phyloP scores from a whole-genome alignment of 805 yeast species.

The Lipomyces chichibuensis region DNA sequence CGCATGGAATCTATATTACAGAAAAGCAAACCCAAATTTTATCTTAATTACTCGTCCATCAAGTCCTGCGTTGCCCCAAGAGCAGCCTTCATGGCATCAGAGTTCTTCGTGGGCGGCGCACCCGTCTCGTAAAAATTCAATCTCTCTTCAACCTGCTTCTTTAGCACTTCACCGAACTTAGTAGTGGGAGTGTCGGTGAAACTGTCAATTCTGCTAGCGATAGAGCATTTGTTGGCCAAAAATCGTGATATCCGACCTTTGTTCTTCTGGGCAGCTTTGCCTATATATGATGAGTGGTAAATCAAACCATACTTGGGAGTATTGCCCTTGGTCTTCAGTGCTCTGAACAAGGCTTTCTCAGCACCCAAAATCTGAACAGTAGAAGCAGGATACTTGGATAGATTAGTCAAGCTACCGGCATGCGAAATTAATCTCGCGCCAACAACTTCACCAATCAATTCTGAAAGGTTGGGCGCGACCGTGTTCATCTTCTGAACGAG shows the following conservation, averaged over 20 bases:
- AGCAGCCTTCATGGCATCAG: slow-evolving; percentile 92
- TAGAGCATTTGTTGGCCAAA: slow-evolving; percentile 97
- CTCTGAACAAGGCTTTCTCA: slow-evolving; percentile 89
- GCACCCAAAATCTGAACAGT: slow-evolving; percentile 98
- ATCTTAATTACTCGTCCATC: slow-evolving; percentile 20
- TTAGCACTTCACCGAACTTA: slow-evolving; percentile 85
- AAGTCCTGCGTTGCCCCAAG: slow-evolving; percentile 56
- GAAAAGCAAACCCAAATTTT: neutral
- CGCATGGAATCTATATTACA: neutral
- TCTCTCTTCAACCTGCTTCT: slow-evolving; percentile 97
- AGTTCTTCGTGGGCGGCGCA: slow-evolving; percentile 92
- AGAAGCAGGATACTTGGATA: slow-evolving; percentile 98
- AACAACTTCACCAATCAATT: slow-evolving; percentile 96
- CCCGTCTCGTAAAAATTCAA: slow-evolving; percentile 95
- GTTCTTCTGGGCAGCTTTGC: slow-evolving; percentile 92
- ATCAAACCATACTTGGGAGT: slow-evolving; percentile 96
- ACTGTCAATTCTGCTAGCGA: slow-evolving; percentile 97
- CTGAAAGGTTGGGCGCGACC: slow-evolving; percentile 96
- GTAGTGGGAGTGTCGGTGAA: slow-evolving; percentile 93
- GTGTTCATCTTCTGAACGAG: slow-evolving; percentile 94
- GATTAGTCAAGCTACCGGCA: slow-evolving; percentile 95
- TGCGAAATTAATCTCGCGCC: slow-evolving; percentile 98
- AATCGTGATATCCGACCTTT: slow-evolving; percentile 99
- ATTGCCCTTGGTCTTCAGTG: slow-evolving; percentile 93
- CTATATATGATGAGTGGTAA: slow-evolving; percentile 92